A percentile compares a stretch with the other conserved stretches of the same genome.
These are phyloP conservation scores for Immersiporthe knoxdaviesiana DNA, from an alignment of 2,329 filamentous ascomycete species.

Conservation along the genomic window DNA sequence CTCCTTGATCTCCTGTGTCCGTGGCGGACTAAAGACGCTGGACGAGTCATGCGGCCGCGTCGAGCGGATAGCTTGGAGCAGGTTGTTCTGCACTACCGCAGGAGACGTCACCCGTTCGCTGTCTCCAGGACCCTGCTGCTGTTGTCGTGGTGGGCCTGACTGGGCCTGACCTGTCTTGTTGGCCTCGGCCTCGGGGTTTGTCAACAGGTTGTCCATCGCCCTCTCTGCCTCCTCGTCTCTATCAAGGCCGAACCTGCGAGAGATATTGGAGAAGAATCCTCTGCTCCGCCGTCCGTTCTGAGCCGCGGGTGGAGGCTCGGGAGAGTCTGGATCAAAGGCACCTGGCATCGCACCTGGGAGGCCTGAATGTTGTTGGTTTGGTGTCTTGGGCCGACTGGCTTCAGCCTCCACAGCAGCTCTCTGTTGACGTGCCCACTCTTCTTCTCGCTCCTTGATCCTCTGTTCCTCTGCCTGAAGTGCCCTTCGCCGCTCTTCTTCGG, in stretches of 20 bases:
- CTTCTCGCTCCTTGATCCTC: conserved; percentile 61
- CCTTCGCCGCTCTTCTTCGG: conserved; percentile 78
- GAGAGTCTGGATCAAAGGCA: conserved; percentile 67
- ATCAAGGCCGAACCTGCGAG: conserved; percentile 70
- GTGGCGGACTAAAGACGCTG: conserved; percentile 71
- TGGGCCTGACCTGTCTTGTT: conserved; percentile 25
- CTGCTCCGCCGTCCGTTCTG: conserved; percentile 49
- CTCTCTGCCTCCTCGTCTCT: conserved; percentile 47
- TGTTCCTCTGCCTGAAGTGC: conserved; percentile 74
- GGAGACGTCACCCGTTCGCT: conserved; percentile 62
- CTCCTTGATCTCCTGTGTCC: conserved; percentile 75
- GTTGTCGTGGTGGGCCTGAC: conserved; percentile 18
- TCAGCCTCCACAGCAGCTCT: conserved; percentile 46
- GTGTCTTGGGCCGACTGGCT: conserved; percentile 59
- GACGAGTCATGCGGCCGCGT: conserved; percentile 77
- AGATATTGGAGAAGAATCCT: conserved; percentile 70
- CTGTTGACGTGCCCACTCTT: conserved; percentile 52
- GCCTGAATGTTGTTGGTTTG: conserved; percentile 74
- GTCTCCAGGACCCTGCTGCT: conserved; percentile 38
- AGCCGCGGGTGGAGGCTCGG: conserved; percentile 50
- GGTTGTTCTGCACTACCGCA: conserved; percentile 66
- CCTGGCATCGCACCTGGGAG: conserved; percentile 74
- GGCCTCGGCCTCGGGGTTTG: conserved; percentile 35
- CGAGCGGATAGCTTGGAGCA: conserved; percentile 77
- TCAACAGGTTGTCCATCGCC: conserved; percentile 49